A percentile compares a stretch with the other conserved stretches of the same genome.
These are phyloP conservation scores for Psilocybe cubensis DNA, from an alignment of 768 basidiomycete genomes.

Conservation along the genomic window DNA sequence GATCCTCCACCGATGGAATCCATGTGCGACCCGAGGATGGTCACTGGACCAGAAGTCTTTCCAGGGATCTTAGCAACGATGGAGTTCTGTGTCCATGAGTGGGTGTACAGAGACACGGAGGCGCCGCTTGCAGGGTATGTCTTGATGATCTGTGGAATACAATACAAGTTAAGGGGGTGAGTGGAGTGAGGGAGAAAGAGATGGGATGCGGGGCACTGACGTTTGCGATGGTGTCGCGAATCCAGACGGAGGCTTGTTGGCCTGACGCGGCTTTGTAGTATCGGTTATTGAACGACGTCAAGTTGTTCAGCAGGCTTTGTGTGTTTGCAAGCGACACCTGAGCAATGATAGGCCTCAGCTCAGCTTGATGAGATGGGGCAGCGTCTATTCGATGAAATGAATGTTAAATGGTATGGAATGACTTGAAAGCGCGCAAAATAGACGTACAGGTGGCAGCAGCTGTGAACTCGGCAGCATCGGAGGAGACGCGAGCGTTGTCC, in stretches of 20 bases:
- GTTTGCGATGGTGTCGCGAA: slow-evolving; percentile 27
- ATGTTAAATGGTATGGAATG: neutral
- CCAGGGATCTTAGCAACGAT: slow-evolving; percentile 38
- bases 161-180: neutral
- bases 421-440: neutral
- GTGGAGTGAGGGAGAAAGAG: neutral
- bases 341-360: slow-evolving; percentile 24
- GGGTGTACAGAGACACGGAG: slow-evolving; percentile 27
- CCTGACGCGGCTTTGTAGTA: slow-evolving; percentile 35
- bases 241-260: slow-evolving; percentile 35
- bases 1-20: slow-evolving; percentile 39
- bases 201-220: slow-evolving; percentile 18
- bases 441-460: neutral
- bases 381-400: slow-evolving; percentile 16
- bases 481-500: neutral
- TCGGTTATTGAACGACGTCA: slow-evolving; percentile 38
- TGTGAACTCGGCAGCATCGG: neutral
- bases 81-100: slow-evolving; percentile 36
- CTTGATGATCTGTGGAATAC: slow-evolving; percentile 20
- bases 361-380: slow-evolving; percentile 27
- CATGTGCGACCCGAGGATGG: slow-evolving; percentile 43
- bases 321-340: slow-evolving; percentile 28
- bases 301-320: slow-evolving; percentile 31
- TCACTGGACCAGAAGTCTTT: slow-evolving; percentile 28
- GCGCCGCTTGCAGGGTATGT: slow-evolving; percentile 26